Evolutionary conservation across 1,284 basidiomycete genomes (phyloP), one percentile per base, ranked within the genome.

Genomic region (Leccinum fuscescens): DNA sequence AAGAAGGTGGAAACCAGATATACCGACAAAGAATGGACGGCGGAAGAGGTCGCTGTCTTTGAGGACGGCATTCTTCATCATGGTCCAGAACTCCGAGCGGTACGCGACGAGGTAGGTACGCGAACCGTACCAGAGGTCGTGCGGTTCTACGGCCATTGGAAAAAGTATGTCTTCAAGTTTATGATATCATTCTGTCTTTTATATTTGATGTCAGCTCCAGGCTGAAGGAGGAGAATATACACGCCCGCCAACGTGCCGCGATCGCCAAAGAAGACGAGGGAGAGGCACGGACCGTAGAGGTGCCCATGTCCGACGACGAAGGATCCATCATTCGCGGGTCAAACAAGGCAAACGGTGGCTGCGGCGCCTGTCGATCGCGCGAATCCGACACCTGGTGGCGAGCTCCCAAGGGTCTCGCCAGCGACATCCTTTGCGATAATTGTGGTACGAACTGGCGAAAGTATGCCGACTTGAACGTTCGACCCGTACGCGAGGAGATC

Each of bases 401-500:
- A 74, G 88, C 92, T 55, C 90, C 92, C 4, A 90, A 92, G 72
- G 86, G 88, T 46, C 81, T 95, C 57, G 79, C 80, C 20, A 86
- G 83, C 1, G 80, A 80, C 58, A 81, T 93, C 51, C 83, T 95
- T 65, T 94, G 93, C 74, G 90, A 94, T 55, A 81, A 74, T 33
- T 96, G 93, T 69, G 93, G 93, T 55, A 80, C 81, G 39, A 86
- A 85, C 66, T 96, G 93, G 87, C 80, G 93, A 65, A 95, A 94
- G 74, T 96, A 96, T 71, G 93, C 92, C 0, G 92, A 95, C 67
- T 76, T 92, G 48, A 90, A 88, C 67, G 86, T 90, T 17, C 79
- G 89, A 44, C 86, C 86, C 5, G 67, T 85, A 31, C 81, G 90
- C 22, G 91, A 92, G 60, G 90, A 91, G 49, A 77, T 80, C 0